Evolutionary conservation across 768 basidiomycete species (phyloP).

Genomic region (Strobilomyces confusus): DNA sequence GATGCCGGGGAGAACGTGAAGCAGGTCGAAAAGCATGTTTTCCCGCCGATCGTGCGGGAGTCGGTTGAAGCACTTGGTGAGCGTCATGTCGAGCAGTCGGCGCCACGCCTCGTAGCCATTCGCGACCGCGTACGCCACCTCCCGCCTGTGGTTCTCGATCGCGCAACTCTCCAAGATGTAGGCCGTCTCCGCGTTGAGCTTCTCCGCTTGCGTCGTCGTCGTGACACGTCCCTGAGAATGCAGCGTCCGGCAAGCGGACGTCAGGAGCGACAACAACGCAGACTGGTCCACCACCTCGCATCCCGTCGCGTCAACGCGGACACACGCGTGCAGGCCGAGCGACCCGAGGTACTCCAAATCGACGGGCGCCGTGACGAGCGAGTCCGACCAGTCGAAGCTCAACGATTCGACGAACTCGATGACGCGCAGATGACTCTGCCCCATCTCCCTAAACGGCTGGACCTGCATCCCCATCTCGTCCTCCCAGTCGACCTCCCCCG

Average conservation of each 20-base stretch:
- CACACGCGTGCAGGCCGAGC: constrained; percentile 66
- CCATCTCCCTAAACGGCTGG: constrained; percentile 63
- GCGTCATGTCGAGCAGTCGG: constrained; percentile 74
- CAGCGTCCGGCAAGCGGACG: constrained; percentile 52
- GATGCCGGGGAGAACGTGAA: constrained; percentile 78
- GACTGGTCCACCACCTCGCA: constrained; percentile 81
- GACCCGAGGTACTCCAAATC: constrained; percentile 62
- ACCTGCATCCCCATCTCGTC: constrained; percentile 36
- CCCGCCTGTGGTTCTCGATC: constrained; percentile 83
- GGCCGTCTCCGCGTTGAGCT: constrained; percentile 60
- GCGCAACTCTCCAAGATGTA: constrained; percentile 84
- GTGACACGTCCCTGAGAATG: constrained; percentile 66
- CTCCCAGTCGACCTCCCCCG: constrained; percentile 35
- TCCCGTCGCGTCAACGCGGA: constrained; percentile 62
- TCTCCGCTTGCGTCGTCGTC: constrained; percentile 58
- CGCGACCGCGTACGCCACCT: constrained; percentile 67
- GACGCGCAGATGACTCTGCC: constrained; percentile 80
- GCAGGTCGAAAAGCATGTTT: constrained; percentile 84
- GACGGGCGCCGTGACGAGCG: constrained; percentile 51
- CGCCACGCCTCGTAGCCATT: constrained; percentile 82
- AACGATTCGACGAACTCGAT: constrained; percentile 87
- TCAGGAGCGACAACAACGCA: constrained; percentile 67
- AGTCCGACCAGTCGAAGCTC: constrained; percentile 86
- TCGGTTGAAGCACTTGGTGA: constrained; percentile 83
- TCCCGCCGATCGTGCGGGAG: constrained; percentile 81